Percentiles rank a stretch among this genome's conserved stretches.
Conservation (phyloP, 2,329 filamentous ascomycete genomes). For the Orbilia quercus region DNA sequence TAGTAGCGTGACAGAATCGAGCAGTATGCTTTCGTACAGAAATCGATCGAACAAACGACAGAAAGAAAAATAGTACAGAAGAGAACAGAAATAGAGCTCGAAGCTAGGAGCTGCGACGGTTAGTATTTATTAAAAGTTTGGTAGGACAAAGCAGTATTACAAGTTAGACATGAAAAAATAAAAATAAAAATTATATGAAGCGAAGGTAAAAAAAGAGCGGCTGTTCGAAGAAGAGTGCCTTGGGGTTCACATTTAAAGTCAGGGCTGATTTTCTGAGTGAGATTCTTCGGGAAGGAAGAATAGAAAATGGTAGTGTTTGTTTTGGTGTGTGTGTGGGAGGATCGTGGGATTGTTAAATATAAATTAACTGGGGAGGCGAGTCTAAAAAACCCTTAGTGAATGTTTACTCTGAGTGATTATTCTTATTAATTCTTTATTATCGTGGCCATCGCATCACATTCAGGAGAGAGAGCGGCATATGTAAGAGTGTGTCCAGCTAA, state of each 20-base stretch:
- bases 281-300: slow-evolving; percentile 50
- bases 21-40: slow-evolving; percentile 16
- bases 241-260: slow-evolving; percentile 51
- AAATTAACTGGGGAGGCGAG: slow-evolving; percentile 56
- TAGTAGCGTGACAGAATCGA: slow-evolving; percentile 38
- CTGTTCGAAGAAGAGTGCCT: slow-evolving; percentile 45
- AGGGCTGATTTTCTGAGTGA: slow-evolving; percentile 44
- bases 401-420: slow-evolving; percentile 54
- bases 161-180: slow-evolving; percentile 38
- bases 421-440: slow-evolving; percentile 34
- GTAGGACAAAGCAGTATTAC: slow-evolving; percentile 49
- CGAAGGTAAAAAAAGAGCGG: slow-evolving; percentile 1
- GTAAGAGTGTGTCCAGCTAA: slow-evolving; percentile 37
- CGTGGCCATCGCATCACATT: slow-evolving; percentile 50
- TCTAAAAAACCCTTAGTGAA: too few relatives aligned
- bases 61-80: slow-evolving; percentile 23
- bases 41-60: slow-evolving; percentile 5
- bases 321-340: slow-evolving; percentile 42
- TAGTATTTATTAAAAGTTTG: slow-evolving; percentile 38
- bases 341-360: slow-evolving; percentile 56
- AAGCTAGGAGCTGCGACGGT: slow-evolving; percentile 12
- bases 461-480: slow-evolving; percentile 45
- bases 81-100: slow-evolving; percentile 26
- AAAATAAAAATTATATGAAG: too few relatives aligned
- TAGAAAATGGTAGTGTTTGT: slow-evolving; percentile 30